Evolutionary conservation across 2,329 filamentous ascomycete genomes (phyloP), one percentile per base, ranked within the genome.

Genomic region (Fusarium nelsonii): DNA sequence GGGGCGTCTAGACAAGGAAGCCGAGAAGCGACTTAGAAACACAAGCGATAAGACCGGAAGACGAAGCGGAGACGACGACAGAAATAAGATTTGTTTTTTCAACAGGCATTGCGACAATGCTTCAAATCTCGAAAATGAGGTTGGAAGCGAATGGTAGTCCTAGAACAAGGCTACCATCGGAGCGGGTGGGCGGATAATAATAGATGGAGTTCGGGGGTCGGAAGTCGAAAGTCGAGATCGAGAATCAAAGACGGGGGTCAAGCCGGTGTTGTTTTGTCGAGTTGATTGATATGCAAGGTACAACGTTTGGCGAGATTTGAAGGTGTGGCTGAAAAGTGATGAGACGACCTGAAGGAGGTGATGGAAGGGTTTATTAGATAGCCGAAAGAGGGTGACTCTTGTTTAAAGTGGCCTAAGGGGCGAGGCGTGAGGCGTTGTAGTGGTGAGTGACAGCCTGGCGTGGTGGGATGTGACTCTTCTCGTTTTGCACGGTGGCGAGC

Each of bases 11-110:
- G 78, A 82, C 78, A 75, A 78, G 63, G 58, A 69, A 73, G 78
- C 76, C 77, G 76, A 75, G 75, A 79, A 68, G 64, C 69, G 79
- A 80, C 78, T 80, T 81, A 77, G 82, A 83, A 84, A 83, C 83
- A 86, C 83, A 78, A 82, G 83, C 78, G 83, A 87, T 83, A 78
- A 82, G 79, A 86, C 86, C 85, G 86, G 86, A 83, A 77, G 84
- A 87, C 86, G 81, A 83, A 81, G 83, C 85, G 80, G 82, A 85
- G 86, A 86, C 82, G 85, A 84, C 87, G 87, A 90, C 88, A 89
- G 87, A 84, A 82, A 81, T 82, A 77, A 77, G 72, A 74, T 74
- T 74, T 74, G 78, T 78, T 80, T 79, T 81, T 83, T 81, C 84
- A 87, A 88, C 77, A 85, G 82, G 83, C 88, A 90, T 90, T 75